Percentiles rank a stretch among this genome's conserved stretches.
Evolutionary conservation across 176 grass and related monocot genomes (phyloP).

Genomic region (Chloris gayana): DNA sequence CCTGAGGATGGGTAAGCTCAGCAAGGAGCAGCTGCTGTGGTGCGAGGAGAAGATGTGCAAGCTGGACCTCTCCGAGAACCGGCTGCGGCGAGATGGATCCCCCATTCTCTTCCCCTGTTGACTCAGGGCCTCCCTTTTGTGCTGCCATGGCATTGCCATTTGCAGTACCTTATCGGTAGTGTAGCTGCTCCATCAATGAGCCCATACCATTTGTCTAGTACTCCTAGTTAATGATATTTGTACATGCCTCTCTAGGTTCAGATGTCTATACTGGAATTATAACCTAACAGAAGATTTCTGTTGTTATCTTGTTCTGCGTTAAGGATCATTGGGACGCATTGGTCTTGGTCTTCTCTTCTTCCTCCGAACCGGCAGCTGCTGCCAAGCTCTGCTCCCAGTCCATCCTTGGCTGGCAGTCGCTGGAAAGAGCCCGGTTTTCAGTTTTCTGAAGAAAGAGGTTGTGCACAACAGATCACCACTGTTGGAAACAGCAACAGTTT

Average conservation of each 20-base stretch:
- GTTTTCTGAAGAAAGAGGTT: not conserved
- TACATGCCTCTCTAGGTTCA: conserved; percentile 45
- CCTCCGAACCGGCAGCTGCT: not conserved
- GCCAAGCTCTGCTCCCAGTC: not conserved
- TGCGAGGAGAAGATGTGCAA: conserved; percentile 99
- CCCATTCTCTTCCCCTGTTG: conserved; percentile 91
- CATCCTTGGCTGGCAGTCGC: not conserved
- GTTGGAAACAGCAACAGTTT: not conserved
- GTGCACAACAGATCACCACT: not conserved
- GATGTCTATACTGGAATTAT: conserved; percentile 32
- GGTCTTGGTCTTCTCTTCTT: not conserved
- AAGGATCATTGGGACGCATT: not conserved
- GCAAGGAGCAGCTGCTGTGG: conserved; percentile 96
- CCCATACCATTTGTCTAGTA: not conserved
- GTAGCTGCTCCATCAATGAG: conserved; percentile 3
- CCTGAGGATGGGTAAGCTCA: conserved; percentile 75
- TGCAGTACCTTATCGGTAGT: conserved; percentile 2
- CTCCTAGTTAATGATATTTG: conserved; percentile 44
- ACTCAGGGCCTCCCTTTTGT: not conserved
- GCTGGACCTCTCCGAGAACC: conserved; percentile 74
- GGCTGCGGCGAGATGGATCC: conserved; percentile 69
- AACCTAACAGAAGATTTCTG: conserved; percentile 15
- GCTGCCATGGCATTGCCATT: not conserved
- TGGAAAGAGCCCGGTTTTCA: not conserved
- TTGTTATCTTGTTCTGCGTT: conserved; percentile 24